Base-by-base conservation (phyloP, 1,139 yeast genomes). In the Lodderomyces parapsilosis region DNA sequence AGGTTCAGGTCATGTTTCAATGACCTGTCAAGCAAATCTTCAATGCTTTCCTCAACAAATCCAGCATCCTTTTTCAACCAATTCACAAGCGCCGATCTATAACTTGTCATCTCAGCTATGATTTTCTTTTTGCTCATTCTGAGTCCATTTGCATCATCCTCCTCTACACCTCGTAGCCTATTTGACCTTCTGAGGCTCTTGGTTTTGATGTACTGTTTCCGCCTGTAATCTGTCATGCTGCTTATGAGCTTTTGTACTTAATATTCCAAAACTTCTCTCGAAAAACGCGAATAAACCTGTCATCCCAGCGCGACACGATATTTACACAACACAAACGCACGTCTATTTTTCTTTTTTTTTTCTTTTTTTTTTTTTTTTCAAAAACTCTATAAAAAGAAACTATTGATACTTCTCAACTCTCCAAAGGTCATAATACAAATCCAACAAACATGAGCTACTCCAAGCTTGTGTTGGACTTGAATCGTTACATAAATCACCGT, bases 391-490 rank as follows among this genome's bases (percentile, higher is more conserved):
- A 7, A 8, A 7, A 24, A 7, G 4, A 20, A 20, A 5, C 24
- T 33, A 18, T 27, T 40, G 45, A 22, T 42, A 49, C 27, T 43
- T 44, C 20, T 43, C 43, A 30, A 48, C 53, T 27, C 56, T 60
- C 74, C 72, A 78, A 34, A 80, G 61, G 56, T 89, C 96, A 51
- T 76, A 74, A 62, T 83, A 86, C 46, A 93, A 66, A 59, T 93
- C 98, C 41, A 93, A 66, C 48, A 93, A 66, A 55, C 96, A 87
- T 3, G 94, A 85, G 0, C 90, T 68, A 58, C 96, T 86, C 99
- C 99, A 93, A 0, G 98, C 98, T 62, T 93, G 99, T 0, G 97
- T 83, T 3, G 98, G 96, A 52, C 96, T 86, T 1, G 96, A 87
- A 60, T 93, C 99, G 13, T 63, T 57, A 62, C 98, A 93, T 10